Evolutionary conservation across 805 yeast genomes (phyloP).

Genomic region (Metschnikowia anglica): DNA sequence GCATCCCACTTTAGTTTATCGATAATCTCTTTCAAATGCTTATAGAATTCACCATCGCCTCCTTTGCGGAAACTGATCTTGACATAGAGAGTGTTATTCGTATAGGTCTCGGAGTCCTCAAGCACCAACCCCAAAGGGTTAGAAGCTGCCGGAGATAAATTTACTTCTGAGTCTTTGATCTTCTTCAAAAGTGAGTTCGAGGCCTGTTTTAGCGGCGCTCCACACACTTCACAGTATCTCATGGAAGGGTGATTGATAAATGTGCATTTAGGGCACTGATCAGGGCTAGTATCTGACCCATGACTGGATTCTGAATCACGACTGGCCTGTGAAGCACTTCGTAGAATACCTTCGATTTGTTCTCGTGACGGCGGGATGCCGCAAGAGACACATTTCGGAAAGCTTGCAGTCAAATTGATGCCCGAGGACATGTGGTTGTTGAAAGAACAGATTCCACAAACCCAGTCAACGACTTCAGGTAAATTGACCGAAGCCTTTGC

Average conservation of each 20-base stretch:
- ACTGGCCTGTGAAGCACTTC: background rate
- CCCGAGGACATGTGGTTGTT: slow-evolving; percentile 43
- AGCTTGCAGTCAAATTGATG: slow-evolving; percentile 19
- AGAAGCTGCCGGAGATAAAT: background rate
- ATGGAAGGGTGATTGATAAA: slow-evolving; percentile 81
- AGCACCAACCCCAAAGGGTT: slow-evolving; percentile 26
- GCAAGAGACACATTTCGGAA: slow-evolving; percentile 42
- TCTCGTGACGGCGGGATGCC: slow-evolving; percentile 30
- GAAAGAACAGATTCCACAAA: slow-evolving; percentile 85
- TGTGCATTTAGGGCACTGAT: slow-evolving; percentile 61
- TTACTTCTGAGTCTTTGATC: slow-evolving; percentile 12
- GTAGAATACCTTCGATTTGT: slow-evolving; percentile 12
- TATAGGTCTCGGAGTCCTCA: slow-evolving; percentile 36
- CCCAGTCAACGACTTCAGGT: slow-evolving; percentile 53
- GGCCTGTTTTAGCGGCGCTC: slow-evolving; percentile 37
- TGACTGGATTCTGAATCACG: slow-evolving; percentile 3
- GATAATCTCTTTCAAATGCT: slow-evolving; percentile 41
- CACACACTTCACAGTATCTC: slow-evolving; percentile 84
- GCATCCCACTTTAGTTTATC: slow-evolving; percentile 52
- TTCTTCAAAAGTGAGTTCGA: slow-evolving; percentile 6
- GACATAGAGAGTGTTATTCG: slow-evolving; percentile 40
- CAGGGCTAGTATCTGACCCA: slow-evolving; percentile 12
- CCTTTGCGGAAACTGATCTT: slow-evolving; percentile 76
- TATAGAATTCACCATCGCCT: slow-evolving; percentile 57
- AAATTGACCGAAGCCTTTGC: background rate